These are phyloP conservation scores for Sporothrix curviconia DNA, from an alignment of 2,329 filamentous ascomycete genomes.

Conservation along the genomic window DNA sequence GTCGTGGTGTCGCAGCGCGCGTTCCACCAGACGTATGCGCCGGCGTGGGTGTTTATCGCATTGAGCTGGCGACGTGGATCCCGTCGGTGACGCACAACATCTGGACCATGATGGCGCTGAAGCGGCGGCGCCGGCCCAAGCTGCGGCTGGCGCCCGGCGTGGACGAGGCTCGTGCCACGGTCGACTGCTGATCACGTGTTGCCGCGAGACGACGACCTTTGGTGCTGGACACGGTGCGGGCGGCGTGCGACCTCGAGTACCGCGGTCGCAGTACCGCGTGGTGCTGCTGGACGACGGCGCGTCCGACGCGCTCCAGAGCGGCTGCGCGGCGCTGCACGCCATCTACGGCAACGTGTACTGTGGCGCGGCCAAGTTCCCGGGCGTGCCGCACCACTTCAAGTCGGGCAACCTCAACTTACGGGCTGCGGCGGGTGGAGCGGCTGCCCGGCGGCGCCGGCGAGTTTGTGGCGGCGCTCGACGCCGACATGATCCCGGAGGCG, in stretches of 20 bases:
- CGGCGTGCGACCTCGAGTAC: conserved; percentile 49
- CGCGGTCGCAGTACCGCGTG: conserved; percentile 44
- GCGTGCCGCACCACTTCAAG: conserved; percentile 52
- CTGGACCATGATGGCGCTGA: conserved; percentile 52
- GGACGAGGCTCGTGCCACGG: conserved; percentile 38
- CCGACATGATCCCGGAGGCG: conserved; percentile 61
- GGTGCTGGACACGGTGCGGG: conserved; percentile 49
- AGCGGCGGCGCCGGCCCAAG: conserved; percentile 46
- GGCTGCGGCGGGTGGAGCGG: conserved; percentile 42
- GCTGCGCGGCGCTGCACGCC: conserved; percentile 31
- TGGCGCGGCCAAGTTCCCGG: conserved; percentile 43
- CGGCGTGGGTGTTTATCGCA: conserved; percentile 40
- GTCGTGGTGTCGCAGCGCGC: conserved; percentile 43
- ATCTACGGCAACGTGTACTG: conserved; percentile 46
- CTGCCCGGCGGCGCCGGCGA: conserved; percentile 49
- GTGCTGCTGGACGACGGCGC: conserved; percentile 51
- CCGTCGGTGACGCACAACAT: conserved; percentile 51
- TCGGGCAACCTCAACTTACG: conserved; percentile 59
- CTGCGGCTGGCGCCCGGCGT: conserved; percentile 40
- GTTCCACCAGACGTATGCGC: conserved; percentile 34
- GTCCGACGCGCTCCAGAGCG: conserved; percentile 33
- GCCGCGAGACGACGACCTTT: conserved; percentile 51
- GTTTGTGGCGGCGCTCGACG: conserved; percentile 58
- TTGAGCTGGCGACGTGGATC: conserved; percentile 47
- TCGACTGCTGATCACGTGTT: conserved; percentile 54